Base-by-base conservation (phyloP, 2,329 filamentous ascomycete species). In the Exophiala phaeomuriformis region DNA sequence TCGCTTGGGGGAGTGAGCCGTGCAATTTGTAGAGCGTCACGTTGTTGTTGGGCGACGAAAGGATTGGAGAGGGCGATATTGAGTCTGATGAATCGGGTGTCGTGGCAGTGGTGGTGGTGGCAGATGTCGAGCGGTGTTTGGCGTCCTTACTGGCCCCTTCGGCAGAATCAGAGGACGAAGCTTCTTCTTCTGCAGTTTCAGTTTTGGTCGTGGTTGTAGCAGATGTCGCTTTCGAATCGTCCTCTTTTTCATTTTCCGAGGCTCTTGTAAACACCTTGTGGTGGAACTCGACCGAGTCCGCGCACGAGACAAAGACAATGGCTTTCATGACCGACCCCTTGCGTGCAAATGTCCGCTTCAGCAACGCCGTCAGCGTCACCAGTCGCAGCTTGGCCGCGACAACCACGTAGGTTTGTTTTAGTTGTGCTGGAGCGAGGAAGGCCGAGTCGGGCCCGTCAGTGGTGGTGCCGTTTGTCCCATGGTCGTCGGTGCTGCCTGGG, bases 261-360 rank as follows among this genome's bases (percentile, higher is more conserved):
- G 63, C 59, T 53, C 58, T 72, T 4, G 77, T 84, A 53, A 98
- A 80, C 2, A 95, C 74, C 56, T 94, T 86, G 67, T 90, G 97
- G 68, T 97, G 91, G 64, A 96, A 98, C 67, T 98, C 90, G 55
- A 97, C 93, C 1, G 89, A 93, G 68, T 98, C 93, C 19, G 93
- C 90, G 65, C 93, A 98, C 7, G 91, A 95, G 46, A 98, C 87
- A 72, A 98, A 98, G 35, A 98, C 78, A 56, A 98, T 96, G 27
- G 86, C 88, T 70, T 98, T 97, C 88, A 95, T 96, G 12, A 95
- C 87, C 1, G 88, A 89, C 0, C 90, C 91, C 68, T 86, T 88
- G 12, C 90, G 81, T 53, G 88, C 84, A 69, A 98, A 97, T 0
- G 90, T 84, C 12, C 89, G 84, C 67, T 91, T 94, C 53, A 98